Conservation (phyloP, 805 yeast species). For the Cyberlindnera bimundalis region DNA sequence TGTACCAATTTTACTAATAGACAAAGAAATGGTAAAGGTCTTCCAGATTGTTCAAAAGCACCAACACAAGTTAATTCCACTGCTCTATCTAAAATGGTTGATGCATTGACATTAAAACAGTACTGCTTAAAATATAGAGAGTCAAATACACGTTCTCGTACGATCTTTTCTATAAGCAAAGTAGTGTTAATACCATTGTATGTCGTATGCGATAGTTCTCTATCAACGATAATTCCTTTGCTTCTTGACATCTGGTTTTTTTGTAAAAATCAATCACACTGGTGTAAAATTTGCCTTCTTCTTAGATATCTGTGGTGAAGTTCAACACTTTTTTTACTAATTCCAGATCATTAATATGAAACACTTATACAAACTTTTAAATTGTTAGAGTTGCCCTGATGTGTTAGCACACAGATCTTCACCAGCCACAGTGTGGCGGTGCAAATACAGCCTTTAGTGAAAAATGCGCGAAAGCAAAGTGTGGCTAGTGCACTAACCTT, state of each 20-base stretch:
- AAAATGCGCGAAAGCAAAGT: too few relatives aligned
- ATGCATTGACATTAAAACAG: slow-evolving; percentile 49
- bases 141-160: slow-evolving; percentile 53
- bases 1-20: slow-evolving; percentile 74
- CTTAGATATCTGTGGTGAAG: too few relatives aligned
- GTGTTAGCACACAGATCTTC: too few relatives aligned
- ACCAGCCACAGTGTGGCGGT: too few relatives aligned
- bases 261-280: too few relatives aligned
- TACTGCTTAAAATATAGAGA: slow-evolving; percentile 55
- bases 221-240: slow-evolving; percentile 16
- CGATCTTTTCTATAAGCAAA: slow-evolving; percentile 53
- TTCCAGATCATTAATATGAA: too few relatives aligned
- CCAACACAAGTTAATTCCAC: slow-evolving; percentile 49
- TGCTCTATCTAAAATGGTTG: slow-evolving; percentile 47
- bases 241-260: slow-evolving; percentile 6
- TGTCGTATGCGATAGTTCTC: slow-evolving; percentile 18
- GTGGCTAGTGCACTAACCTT: too few relatives aligned
- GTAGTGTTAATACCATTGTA: slow-evolving; percentile 47
- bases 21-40: slow-evolving; percentile 74
- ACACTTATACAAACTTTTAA: too few relatives aligned
- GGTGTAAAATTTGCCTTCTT: too few relatives aligned
- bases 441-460: too few relatives aligned
- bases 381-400: too few relatives aligned
- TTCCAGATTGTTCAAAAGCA: slow-evolving; percentile 49
- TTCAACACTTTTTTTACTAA: too few relatives aligned